phyloP scores from a whole-genome alignment of 2,329 filamentous ascomycete genomes.

The Bipolaris sorokiniana region DNA sequence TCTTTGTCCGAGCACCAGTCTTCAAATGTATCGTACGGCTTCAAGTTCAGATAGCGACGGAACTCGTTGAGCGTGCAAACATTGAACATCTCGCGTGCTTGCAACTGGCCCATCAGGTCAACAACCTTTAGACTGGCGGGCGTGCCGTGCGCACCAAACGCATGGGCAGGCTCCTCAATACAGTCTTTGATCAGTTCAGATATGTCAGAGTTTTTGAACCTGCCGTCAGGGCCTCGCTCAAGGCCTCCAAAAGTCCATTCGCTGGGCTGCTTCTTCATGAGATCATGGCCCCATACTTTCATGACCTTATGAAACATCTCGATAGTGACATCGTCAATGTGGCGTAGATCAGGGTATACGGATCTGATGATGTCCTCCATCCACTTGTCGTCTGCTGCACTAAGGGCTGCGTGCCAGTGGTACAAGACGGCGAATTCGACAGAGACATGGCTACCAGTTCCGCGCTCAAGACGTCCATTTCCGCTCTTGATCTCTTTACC shows the following conservation, averaged over 20 bases:
- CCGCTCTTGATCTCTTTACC: constrained; percentile 61
- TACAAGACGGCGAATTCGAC: constrained; percentile 89
- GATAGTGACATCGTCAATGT: constrained; percentile 37
- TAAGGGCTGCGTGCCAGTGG: constrained; percentile 82
- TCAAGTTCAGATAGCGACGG: constrained; percentile 79
- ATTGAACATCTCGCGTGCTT: constrained; percentile 74
- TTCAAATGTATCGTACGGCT: constrained; percentile 76
- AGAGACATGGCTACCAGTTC: constrained; percentile 80
- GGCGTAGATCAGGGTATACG: constrained; percentile 34
- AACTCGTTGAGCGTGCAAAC: constrained; percentile 83
- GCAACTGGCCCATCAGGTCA: constrained; percentile 79
- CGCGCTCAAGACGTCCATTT: constrained; percentile 65
- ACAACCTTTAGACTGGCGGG: constrained; percentile 74
- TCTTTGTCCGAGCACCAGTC: constrained; percentile 80
- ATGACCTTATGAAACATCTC: constrained; percentile 50
- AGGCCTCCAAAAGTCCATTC: constrained; percentile 72
- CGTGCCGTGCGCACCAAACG: constrained; percentile 68
- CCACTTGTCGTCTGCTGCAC: constrained; percentile 77
- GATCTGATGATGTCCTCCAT: constrained; percentile 62
- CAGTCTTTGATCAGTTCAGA: constrained; percentile 69
- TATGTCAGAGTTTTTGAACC: constrained; percentile 75
- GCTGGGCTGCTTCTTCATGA: constrained; percentile 68
- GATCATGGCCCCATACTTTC: constrained; percentile 52
- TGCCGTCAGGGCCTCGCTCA: constrained; percentile 67
- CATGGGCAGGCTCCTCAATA: constrained; percentile 70